Base-by-base conservation (phyloP, 2,329 filamentous ascomycete species). In the Alternaria brassicae region DNA sequence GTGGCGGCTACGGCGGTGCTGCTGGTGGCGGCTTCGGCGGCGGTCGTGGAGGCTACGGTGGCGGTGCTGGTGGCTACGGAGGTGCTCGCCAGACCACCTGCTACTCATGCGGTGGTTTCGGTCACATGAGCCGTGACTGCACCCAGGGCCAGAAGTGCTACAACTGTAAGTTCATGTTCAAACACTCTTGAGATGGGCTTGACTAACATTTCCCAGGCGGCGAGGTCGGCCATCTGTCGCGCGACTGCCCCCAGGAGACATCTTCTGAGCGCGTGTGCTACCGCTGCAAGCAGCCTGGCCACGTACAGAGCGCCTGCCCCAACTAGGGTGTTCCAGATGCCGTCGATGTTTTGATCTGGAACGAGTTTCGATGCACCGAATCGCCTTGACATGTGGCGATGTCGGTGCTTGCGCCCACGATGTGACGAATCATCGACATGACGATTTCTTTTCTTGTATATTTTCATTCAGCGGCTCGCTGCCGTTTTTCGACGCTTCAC, bases 61-160 rank as follows among this genome's bases (percentile, higher is more conserved):
- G 52, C 8, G 57, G 45, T 47, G 81, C 81, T 68, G 82, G 83
- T 69, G 82, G 76, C 54, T 77, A 72, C 61, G 75, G 77, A 53
- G 80, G 84, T 63, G 71, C 72, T 40, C 75, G 77, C 57, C 74
- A 76, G 69, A 77, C 75, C 55, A 97, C 93, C 72, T 98, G 95
- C 89, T 99, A 97, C 86, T 96, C 93, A 42, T 98, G 95, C 83
- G 95, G 95, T 72, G 95, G 95, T 69, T 93, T 92, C 78, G 94
- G 94, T 76, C 95, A 99, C 85, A 94, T 97, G 91, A 93, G 91
- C 78, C 91, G 93, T 85, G 95, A 98, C 83, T 99, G 95, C 83
- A 96, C 94, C 73, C 96, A 98, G 81, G 95, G 95, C 75, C 94
- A 96, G 86, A 98, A 98, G 86, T 99, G 95, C 90, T 99, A 98